Evolutionary conservation across 768 basidiomycete species (phyloP).

Genomic region (Amanita inopinata): DNA sequence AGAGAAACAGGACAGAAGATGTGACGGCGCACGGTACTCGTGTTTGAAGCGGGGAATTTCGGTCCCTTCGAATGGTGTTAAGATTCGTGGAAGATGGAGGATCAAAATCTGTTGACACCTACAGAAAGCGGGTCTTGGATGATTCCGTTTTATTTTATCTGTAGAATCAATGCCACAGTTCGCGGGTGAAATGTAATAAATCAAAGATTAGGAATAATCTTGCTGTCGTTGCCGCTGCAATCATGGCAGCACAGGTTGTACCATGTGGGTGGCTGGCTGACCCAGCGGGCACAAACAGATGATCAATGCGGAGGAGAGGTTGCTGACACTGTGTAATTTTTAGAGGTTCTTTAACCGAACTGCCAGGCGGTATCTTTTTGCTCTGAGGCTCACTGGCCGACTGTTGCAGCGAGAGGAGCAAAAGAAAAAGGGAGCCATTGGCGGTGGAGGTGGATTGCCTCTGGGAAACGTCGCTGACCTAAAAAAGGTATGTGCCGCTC

Average conservation of each 20-base stretch:
- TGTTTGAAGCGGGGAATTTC: too few relatives aligned
- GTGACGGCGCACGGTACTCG: neutral
- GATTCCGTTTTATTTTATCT: too few relatives aligned
- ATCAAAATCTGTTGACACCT: neutral
- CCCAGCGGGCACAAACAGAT: neutral
- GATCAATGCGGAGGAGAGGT: too few relatives aligned
- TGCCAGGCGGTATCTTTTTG: too few relatives aligned
- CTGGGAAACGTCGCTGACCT: neutral
- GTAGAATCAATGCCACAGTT: too few relatives aligned
- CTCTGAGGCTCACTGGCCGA: too few relatives aligned
- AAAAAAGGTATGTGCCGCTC: conserved; percentile 17
- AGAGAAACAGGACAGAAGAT: neutral
- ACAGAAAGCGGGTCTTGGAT: too few relatives aligned
- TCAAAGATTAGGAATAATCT: neutral
- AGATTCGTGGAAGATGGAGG: neutral
- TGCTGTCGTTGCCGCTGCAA: neutral
- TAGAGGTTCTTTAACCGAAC: too few relatives aligned
- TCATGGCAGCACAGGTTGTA: neutral
- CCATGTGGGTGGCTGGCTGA: neutral
- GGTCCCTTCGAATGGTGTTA: neutral
- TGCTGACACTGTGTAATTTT: too few relatives aligned
- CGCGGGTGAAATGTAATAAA: neutral
- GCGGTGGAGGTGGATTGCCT: too few relatives aligned
- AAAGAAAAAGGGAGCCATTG: too few relatives aligned
- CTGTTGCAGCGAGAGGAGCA: too few relatives aligned